Percentiles rank a stretch among this genome's conserved stretches.
Conservation (phyloP, 129 eudicot species). For the Kitagawia praeruptora region DNA sequence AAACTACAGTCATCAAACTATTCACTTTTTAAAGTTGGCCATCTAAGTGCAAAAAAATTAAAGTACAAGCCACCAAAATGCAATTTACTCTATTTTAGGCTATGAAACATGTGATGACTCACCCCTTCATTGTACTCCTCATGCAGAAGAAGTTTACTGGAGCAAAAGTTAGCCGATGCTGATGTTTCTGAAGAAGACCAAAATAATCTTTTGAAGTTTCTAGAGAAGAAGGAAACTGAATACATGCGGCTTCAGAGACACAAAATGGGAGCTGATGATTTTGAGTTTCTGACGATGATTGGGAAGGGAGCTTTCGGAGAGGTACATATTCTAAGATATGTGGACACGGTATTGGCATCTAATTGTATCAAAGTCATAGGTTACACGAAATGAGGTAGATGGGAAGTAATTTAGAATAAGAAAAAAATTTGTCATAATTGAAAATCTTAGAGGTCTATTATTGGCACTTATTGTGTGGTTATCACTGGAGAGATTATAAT, state of each 20-base stretch:
- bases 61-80: too few relatives aligned
- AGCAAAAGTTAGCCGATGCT: constrained; percentile 13
- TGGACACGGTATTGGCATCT: not conserved
- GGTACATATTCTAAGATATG: not conserved
- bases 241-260: constrained; percentile 16
- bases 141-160: constrained; percentile 5
- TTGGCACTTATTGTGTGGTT: not conserved
- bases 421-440: not conserved
- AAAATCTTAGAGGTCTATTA: not conserved
- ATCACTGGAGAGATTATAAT: not conserved
- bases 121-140: not conserved
- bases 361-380: not conserved
- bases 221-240: constrained; percentile 14
- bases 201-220: constrained; percentile 9
- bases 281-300: constrained; percentile 14
- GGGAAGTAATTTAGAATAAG: not conserved
- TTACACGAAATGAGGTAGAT: not conserved
- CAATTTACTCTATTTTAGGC: too few relatives aligned
- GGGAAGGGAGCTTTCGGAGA: constrained; percentile 17
- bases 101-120: not conserved
- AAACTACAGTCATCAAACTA: too few relatives aligned
- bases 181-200: constrained; percentile 14
- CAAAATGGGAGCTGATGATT: constrained; percentile 14
- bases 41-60: too few relatives aligned
- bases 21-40: too few relatives aligned